Base-by-base conservation (phyloP, 2,329 filamentous ascomycete genomes). In the Plenodomus lindquistii region DNA sequence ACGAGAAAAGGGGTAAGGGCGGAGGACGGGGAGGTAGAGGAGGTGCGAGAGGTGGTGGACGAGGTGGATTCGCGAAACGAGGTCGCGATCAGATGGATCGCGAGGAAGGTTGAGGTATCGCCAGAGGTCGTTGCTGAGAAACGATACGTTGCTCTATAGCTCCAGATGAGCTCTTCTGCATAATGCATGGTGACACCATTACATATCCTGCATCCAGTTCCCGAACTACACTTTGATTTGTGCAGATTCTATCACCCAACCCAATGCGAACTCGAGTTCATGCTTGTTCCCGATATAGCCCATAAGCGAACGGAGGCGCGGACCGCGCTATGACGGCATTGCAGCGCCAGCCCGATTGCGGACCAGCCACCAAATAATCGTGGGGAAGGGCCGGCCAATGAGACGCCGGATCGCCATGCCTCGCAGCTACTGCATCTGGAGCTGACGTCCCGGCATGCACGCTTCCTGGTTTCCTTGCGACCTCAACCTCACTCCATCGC, bases 11-110 rank as follows among this genome's bases (percentile, higher is more conserved):
- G 53, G 79, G 69, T 66, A 80, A 73, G 80, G 81, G 72, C 81
- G 77, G 76, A 74, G 80, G 40, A 2, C 70, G 75, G 31, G 77
- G 80, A 16, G 48, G 71, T 71, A 35, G 77, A 24, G 77, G 52
- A 76, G 52, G 52, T 21, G 52, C 50, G 8, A 43, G 46, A 1
- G 38, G 56, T 4, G 54, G 57, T 4, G 56, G 59, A 19, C 45
- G 52, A 8, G 42, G 55, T 10, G 59, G 52, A 8, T 50, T 44
- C 0, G 57, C 75, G 18, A 82, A 80, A 63, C 78, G 77, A 42
- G 76, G 77, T 35, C 73, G 82, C 50, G 82, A 85, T 67, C 78
- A 85, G 41, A 91, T 91, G 88, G 89, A 93, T 72, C 77, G 79
- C 34, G 89, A 91, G 60, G 88, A 92, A 71, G 84, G 86, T 54